phyloP scores from a whole-genome alignment of 352 stramenopile genomes.

The Pythium sukuiense region DNA sequence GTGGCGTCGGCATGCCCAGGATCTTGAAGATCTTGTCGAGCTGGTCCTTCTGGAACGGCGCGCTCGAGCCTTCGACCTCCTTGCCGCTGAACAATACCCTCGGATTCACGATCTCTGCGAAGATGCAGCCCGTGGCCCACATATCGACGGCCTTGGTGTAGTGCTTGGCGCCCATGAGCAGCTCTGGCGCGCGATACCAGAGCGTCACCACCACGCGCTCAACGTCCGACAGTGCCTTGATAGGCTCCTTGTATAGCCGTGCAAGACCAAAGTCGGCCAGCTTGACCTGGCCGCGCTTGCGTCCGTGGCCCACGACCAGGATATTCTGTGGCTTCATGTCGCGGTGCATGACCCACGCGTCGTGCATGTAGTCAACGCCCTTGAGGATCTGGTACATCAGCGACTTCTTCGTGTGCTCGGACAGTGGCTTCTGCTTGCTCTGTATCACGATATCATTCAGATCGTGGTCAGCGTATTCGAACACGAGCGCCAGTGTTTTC shows the following conservation, averaged over 20 bases:
- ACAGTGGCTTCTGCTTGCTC: conserved; percentile 86
- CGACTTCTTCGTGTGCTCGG: conserved; percentile 91
- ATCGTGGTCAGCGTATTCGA: conserved; percentile 90
- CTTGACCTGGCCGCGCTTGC: conserved; percentile 85
- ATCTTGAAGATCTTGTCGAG: conserved; percentile 91
- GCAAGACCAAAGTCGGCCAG: conserved; percentile 84
- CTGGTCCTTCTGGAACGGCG: conserved; percentile 89
- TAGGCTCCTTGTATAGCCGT: conserved; percentile 87
- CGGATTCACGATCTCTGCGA: conserved; percentile 91
- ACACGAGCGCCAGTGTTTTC: conserved; percentile 84
- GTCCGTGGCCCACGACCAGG: conserved; percentile 86
- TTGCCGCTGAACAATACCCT: conserved; percentile 88
- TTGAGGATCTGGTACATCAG: conserved; percentile 93
- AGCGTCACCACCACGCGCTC: conserved; percentile 94
- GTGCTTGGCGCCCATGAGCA: conserved; percentile 90
- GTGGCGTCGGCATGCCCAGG: conserved; percentile 82
- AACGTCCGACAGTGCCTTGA: conserved; percentile 87
- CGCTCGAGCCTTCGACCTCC: conserved; percentile 85
- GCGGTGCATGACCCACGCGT: conserved; percentile 92
- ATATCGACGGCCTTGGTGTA: conserved; percentile 97
- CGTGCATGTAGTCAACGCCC: conserved; percentile 93
- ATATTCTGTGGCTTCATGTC: conserved; percentile 95
- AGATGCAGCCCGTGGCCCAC: conserved; percentile 96
- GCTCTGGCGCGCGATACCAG: conserved; percentile 95
- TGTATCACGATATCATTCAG: conserved; percentile 89